Evolutionary conservation across 1,139 yeast species (phyloP).

Genomic region (Pichia cactophila): DNA sequence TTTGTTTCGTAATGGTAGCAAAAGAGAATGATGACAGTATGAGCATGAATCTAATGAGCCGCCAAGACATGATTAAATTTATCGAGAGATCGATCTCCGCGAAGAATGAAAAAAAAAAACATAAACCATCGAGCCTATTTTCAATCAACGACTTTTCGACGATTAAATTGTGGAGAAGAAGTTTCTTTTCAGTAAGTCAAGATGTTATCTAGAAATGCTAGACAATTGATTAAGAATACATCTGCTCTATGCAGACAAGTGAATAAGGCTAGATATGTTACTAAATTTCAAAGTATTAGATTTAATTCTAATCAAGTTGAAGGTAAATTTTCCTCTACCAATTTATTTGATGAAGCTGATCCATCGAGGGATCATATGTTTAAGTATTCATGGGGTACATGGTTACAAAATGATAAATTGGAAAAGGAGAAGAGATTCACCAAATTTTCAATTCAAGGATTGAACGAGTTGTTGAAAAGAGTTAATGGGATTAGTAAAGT

Average conservation of each 20-base stretch:
- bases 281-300: constrained; percentile 4
- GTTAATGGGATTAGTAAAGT: constrained; percentile 7
- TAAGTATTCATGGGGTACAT: constrained; percentile 90
- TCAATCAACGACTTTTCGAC: no score
- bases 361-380: constrained; percentile 71
- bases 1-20: not conserved
- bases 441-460: constrained; percentile 75
- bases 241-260: not conserved
- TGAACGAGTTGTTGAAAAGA: constrained; percentile 31
- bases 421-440: constrained; percentile 75
- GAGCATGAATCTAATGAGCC: no score
- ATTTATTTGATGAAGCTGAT: constrained; percentile 30
- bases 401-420: constrained; percentile 71
- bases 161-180: not conserved
- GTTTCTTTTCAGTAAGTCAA: not conserved
- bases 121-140: no score
- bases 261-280: not conserved
- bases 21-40: no score
- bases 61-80: no score
- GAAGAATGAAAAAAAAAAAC: no score
- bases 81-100: no score
- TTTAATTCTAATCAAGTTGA: constrained; percentile 5
- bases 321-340: constrained; percentile 11
- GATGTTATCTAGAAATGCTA: constrained; percentile 9
- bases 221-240: not conserved